A percentile compares a stretch with the other conserved stretches of the same genome.
These are phyloP conservation scores for Auricularia sp. DNA, from an alignment of 768 basidiomycete genomes.

Conservation along the genomic window DNA sequence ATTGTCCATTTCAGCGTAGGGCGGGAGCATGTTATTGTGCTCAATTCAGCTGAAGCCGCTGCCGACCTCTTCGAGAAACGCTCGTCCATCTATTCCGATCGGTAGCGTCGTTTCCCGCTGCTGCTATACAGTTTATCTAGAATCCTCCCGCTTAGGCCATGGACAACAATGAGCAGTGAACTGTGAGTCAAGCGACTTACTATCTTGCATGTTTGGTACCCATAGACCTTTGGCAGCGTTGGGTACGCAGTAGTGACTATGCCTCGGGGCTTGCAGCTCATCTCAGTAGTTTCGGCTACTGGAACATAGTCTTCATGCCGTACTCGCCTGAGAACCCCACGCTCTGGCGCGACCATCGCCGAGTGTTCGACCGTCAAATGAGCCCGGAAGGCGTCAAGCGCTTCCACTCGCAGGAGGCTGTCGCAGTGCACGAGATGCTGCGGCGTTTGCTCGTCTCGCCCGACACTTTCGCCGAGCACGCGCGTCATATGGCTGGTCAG, in stretches of 20 bases:
- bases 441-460: slow-evolving; percentile 23
- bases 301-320: slow-evolving; percentile 15
- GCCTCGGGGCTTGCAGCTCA: background rate
- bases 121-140: background rate
- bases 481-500: slow-evolving; percentile 14
- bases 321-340: slow-evolving; percentile 20
- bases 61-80: slow-evolving; percentile 33
- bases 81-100: slow-evolving; percentile 32
- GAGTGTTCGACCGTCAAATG: slow-evolving; percentile 21
- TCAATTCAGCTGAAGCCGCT: slow-evolving; percentile 26
- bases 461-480: slow-evolving; percentile 22
- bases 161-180: background rate
- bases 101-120: slow-evolving; percentile 9
- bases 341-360: slow-evolving; percentile 21
- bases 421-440: slow-evolving; percentile 22
- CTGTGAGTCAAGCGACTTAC: background rate
- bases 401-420: slow-evolving; percentile 22
- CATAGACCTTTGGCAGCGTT: background rate
- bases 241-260: background rate
- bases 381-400: slow-evolving; percentile 12
- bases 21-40: slow-evolving; percentile 21
- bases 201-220: no score
- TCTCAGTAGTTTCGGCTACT: background rate
- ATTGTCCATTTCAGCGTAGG: background rate
- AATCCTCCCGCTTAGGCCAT: background rate